These are phyloP conservation scores for Fusarium sp. DNA, from an alignment of 2,329 filamentous ascomycete species.

Conservation along the genomic window DNA sequence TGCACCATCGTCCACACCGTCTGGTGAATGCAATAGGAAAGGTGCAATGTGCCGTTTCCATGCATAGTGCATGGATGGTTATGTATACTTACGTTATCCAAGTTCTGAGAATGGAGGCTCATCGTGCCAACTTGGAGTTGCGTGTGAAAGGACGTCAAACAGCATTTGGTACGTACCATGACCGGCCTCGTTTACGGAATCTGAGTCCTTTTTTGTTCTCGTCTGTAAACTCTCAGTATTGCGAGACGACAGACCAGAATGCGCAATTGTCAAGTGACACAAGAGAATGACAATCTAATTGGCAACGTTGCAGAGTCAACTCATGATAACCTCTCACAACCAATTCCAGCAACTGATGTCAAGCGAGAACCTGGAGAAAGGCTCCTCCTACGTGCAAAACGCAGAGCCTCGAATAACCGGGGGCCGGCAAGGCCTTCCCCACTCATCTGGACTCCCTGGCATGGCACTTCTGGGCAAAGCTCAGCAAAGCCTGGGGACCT, in stretches of 20 bases:
- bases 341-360: slow-evolving; percentile 29
- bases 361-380: slow-evolving; percentile 39
- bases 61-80: slow-evolving; percentile 31
- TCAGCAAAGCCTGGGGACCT: slow-evolving; percentile 18
- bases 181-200: background rate
- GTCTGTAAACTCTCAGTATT: background rate
- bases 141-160: slow-evolving; percentile 2
- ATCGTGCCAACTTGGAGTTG: slow-evolving; percentile 22
- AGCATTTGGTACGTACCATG: background rate
- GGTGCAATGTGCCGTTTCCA: slow-evolving; percentile 28
- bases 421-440: slow-evolving; percentile 34
- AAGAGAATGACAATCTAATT: background rate
- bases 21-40: slow-evolving; percentile 35
- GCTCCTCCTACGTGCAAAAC: slow-evolving; percentile 29
- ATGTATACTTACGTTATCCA: slow-evolving; percentile 39
- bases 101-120: slow-evolving; percentile 26
- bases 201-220: background rate
- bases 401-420: slow-evolving; percentile 53
- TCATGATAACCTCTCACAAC: slow-evolving; percentile 2
- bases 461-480: slow-evolving; percentile 23
- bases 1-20: slow-evolving; percentile 37
- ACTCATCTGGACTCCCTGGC: slow-evolving; percentile 13
- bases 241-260: background rate
- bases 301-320: slow-evolving; percentile 16
- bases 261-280: background rate